A percentile compares a stretch with the other conserved stretches of the same genome.
Evolutionary conservation across 495 filamentous ascomycete species (phyloP).

Genomic region (Collariella sp.): DNA sequence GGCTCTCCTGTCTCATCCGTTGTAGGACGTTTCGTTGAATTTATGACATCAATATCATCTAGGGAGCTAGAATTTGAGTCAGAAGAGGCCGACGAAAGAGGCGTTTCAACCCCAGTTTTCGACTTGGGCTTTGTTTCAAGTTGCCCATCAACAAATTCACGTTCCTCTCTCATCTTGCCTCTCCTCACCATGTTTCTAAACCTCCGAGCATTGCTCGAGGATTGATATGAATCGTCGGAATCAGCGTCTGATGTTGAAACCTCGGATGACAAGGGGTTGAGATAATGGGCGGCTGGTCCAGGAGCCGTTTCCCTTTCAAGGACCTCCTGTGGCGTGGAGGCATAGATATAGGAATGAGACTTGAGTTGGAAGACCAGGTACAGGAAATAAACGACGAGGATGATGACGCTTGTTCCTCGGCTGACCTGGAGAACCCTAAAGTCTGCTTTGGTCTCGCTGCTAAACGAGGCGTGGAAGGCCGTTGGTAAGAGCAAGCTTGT

Average conservation of each 20-base stretch:
- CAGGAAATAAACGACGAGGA: constrained; percentile 73
- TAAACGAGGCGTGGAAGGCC: constrained; percentile 85
- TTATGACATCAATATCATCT: background rate
- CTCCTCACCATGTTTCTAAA: constrained; percentile 53
- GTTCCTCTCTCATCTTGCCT: constrained; percentile 22
- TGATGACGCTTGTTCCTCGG: constrained; percentile 81
- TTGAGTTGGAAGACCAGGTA: constrained; percentile 89
- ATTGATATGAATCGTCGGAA: constrained; percentile 23
- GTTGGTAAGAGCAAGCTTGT: constrained; percentile 80
- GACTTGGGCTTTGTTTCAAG: background rate
- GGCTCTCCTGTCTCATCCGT: background rate
- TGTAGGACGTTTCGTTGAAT: no score
- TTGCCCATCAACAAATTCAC: background rate
- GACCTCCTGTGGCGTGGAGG: constrained; percentile 78
- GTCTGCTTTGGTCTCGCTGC: constrained; percentile 52
- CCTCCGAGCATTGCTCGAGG: constrained; percentile 26
- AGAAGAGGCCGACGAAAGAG: background rate
- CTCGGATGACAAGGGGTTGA: constrained; percentile 62
- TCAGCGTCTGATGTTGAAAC: constrained; percentile 55
- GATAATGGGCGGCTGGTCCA: constrained; percentile 70
- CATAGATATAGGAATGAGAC: constrained; percentile 85
- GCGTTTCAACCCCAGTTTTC: constrained; percentile 32
- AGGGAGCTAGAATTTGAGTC: background rate
- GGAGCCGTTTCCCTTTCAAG: constrained; percentile 84
- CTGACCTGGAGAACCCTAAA: constrained; percentile 68